Conservation (phyloP, 2,329 filamentous ascomycete species). For the Hypoxylon sp. region DNA sequence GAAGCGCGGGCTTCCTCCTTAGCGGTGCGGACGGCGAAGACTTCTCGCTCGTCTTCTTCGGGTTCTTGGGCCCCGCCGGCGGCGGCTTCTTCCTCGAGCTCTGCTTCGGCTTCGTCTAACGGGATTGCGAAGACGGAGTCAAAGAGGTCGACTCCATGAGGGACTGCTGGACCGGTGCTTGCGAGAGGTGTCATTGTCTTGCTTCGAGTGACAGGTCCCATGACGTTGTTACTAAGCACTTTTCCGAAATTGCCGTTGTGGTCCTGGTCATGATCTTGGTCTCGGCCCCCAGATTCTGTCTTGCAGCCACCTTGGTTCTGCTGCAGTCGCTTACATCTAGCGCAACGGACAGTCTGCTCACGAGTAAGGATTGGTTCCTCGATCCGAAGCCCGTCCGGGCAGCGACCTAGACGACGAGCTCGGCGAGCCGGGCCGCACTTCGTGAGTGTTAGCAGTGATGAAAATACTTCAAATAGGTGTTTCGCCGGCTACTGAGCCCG, state of each 20-base stretch:
- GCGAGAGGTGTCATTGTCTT: too few species aligned
- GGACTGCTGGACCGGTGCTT: too few species aligned
- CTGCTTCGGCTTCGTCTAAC: slow-evolving; percentile 3
- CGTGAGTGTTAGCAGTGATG: not conserved
- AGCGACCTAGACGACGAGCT: not conserved
- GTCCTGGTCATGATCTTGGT: not conserved
- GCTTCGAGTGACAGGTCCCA: not conserved
- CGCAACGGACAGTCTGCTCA: not conserved
- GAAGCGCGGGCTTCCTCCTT: not conserved
- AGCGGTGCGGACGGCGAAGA: slow-evolving; percentile 1
- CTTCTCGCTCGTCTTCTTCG: slow-evolving; percentile 2
- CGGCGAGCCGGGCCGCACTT: not conserved
- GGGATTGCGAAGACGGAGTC: slow-evolving; percentile 20
- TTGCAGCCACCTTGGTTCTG: too few species aligned
- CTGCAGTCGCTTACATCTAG: not conserved
- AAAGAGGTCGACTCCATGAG: not conserved
- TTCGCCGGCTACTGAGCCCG: not conserved
- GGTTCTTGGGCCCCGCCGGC: not conserved
- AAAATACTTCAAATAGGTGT: not conserved
- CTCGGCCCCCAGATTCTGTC: too few species aligned
- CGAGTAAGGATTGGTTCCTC: not conserved
- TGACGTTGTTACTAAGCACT: not conserved
- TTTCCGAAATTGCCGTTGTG: not conserved
- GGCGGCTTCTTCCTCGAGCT: not conserved
- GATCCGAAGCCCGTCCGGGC: not conserved